Evolutionary conservation across 768 basidiomycete genomes (phyloP).

Genomic region (Phanerochaete sordida): DNA sequence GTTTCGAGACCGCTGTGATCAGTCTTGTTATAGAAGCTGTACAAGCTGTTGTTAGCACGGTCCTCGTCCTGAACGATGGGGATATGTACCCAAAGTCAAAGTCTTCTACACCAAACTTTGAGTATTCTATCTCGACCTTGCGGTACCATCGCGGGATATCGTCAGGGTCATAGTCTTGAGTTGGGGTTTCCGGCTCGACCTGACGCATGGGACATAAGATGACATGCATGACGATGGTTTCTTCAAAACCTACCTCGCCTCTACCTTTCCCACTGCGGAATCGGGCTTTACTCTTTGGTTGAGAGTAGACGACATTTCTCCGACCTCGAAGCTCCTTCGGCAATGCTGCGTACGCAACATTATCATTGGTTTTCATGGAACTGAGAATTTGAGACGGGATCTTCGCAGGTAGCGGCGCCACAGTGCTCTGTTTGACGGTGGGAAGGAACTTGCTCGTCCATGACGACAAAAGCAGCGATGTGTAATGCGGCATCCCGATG

Average conservation of each 20-base stretch:
- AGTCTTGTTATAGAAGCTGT: constrained; percentile 92
- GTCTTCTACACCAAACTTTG: constrained; percentile 97
- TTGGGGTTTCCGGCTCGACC: constrained; percentile 52
- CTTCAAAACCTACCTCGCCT: constrained; percentile 29
- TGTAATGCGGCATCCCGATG: constrained; percentile 87
- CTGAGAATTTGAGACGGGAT: constrained; percentile 78
- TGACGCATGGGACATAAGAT: constrained; percentile 19
- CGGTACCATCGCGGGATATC: constrained; percentile 80
- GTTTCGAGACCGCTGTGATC: constrained; percentile 90
- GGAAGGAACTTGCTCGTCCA: constrained; percentile 55
- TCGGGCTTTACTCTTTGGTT: constrained; percentile 52
- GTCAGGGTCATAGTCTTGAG: constrained; percentile 48
- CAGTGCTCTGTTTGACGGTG: constrained; percentile 22
- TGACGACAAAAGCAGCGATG: constrained; percentile 66
- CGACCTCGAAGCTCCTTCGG: constrained; percentile 84
- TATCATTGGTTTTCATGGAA: constrained; percentile 84
- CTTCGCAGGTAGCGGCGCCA: constrained; percentile 67
- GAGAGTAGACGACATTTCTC: constrained; percentile 67
- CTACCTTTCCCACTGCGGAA: constrained; percentile 81
- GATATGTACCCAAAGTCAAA: constrained; percentile 88
- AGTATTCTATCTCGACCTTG: constrained; percentile 96
- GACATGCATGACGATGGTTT: background rate
- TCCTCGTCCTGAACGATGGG: background rate
- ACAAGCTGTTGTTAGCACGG: background rate
- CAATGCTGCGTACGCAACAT: constrained; percentile 83